phyloP scores from a whole-genome alignment of 2,329 filamentous ascomycete genomes.

The Scolecobasidium constrictum region DNA sequence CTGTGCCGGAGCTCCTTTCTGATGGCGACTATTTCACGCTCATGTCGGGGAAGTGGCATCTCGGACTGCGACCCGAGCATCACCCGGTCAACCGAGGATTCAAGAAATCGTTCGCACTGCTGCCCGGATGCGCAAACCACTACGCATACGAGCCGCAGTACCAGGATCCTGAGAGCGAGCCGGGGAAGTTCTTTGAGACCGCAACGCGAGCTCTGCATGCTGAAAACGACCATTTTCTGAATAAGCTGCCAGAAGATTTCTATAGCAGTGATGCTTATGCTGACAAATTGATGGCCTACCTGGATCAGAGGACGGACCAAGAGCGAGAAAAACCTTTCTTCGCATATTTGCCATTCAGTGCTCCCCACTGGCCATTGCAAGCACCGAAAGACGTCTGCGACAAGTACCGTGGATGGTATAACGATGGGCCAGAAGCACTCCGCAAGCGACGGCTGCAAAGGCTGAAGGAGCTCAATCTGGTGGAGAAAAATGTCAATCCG shows the following conservation, averaged over 20 bases:
- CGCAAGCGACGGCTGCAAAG: slow-evolving; percentile 15
- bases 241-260: slow-evolving; percentile 26
- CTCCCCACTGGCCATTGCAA: slow-evolving; percentile 54
- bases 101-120: slow-evolving; percentile 46
- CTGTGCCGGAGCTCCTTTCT: slow-evolving; percentile 46
- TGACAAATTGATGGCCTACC: slow-evolving; percentile 20
- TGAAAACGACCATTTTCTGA: no score
- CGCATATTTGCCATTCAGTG: slow-evolving; percentile 49
- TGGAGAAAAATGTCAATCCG: slow-evolving; percentile 38
- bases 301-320: slow-evolving; percentile 23
- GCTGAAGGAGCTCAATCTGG: slow-evolving; percentile 47
- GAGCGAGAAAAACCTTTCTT: slow-evolving; percentile 42
- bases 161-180: no score
- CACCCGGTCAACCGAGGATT: slow-evolving; percentile 48
- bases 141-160: slow-evolving; percentile 42
- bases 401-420: background rate
- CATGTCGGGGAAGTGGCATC: slow-evolving; percentile 45
- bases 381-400: slow-evolving; percentile 36
- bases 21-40: slow-evolving; percentile 50
- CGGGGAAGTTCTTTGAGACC: no score
- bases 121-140: slow-evolving; percentile 50
- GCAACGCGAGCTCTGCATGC: no score
- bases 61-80: slow-evolving; percentile 33
- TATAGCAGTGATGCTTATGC: background rate
- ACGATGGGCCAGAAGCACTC: background rate